Evolutionary conservation across 1,139 yeast genomes (phyloP).

Genomic region (Magnusiomyces ingens): DNA sequence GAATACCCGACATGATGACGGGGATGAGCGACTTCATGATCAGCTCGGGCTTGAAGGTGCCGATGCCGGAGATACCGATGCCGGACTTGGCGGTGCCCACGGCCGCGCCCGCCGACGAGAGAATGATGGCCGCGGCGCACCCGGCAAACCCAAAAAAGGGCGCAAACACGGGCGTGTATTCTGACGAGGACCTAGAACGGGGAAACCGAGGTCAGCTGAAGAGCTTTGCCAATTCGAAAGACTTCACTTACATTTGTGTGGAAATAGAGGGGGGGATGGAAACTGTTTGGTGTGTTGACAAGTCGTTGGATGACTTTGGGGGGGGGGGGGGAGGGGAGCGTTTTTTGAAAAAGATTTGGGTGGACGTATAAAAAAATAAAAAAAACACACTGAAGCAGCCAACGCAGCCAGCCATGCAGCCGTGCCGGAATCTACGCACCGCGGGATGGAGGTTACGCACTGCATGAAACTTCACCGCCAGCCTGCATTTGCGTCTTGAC

Average conservation of each 20-base stretch:
- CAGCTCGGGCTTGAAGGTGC: conserved; percentile 32
- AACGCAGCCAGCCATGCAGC: neutral
- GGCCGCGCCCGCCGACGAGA: conserved; percentile 95
- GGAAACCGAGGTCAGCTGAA: neutral
- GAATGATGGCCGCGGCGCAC: conserved; percentile 86
- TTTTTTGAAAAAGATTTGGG: no score
- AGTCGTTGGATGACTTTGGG: neutral
- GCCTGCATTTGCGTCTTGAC: no score
- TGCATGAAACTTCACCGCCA: no score
- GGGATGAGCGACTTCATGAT: conserved; percentile 47
- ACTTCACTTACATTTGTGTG: neutral
- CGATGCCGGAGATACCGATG: conserved; percentile 87
- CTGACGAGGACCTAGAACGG: conserved; percentile 27
- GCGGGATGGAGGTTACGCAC: no score
- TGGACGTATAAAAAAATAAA: neutral
- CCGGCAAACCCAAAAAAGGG: conserved; percentile 96
- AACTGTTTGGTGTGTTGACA: neutral
- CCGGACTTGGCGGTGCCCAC: conserved; percentile 99
- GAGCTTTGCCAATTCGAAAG: neutral
- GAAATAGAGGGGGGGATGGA: no score
- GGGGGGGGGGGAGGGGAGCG: no score
- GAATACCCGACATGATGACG: conserved; percentile 99
- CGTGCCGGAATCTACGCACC: neutral
- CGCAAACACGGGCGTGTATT: conserved; percentile 78
- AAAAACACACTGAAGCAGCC: neutral